A percentile compares a stretch with the other conserved stretches of the same genome.
phyloP scores from a whole-genome alignment of 345 rosid species.

The Aethionema arabicum region DNA sequence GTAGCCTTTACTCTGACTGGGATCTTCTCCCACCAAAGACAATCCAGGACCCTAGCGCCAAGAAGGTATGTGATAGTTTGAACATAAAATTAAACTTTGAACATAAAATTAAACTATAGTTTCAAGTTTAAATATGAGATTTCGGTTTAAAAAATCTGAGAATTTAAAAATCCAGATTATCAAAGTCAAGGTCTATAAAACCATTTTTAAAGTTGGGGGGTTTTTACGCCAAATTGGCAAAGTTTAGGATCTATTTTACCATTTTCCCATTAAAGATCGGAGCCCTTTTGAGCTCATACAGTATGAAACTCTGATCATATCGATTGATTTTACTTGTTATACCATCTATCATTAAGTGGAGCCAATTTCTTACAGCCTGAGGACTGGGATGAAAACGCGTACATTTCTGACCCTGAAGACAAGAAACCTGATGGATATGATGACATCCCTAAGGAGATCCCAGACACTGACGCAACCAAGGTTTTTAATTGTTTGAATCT shows the following conservation, averaged over 20 bases:
- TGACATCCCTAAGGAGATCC: constrained; percentile 89
- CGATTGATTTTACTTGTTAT: background rate
- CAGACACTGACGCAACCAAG: constrained; percentile 89
- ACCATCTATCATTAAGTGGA: background rate
- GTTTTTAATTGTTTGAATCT: too few species aligned
- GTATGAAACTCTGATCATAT: background rate
- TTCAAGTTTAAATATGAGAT: too few species aligned
- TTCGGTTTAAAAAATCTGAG: too few species aligned
- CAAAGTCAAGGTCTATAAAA: too few species aligned
- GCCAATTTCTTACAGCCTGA: constrained; percentile 63
- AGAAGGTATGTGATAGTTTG: too few species aligned
- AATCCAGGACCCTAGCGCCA: constrained; percentile 93
- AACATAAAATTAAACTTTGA: too few species aligned
- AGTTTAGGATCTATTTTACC: too few species aligned
- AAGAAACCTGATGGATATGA: constrained; percentile 97
- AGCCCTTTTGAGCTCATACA: constrained; percentile 5
- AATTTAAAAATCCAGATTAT: too few species aligned
- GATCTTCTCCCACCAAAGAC: constrained; percentile 85
- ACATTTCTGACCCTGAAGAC: constrained; percentile 91
- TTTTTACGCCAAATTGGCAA: too few species aligned
- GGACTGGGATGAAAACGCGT: constrained; percentile 97
- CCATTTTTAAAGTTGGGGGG: too few species aligned
- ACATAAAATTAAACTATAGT: too few species aligned
- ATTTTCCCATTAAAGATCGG: too few species aligned
- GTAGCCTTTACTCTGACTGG: constrained; percentile 94